Evolutionary conservation across 1,139 yeast species (phyloP).

Genomic region (Diutina neorugosa): DNA sequence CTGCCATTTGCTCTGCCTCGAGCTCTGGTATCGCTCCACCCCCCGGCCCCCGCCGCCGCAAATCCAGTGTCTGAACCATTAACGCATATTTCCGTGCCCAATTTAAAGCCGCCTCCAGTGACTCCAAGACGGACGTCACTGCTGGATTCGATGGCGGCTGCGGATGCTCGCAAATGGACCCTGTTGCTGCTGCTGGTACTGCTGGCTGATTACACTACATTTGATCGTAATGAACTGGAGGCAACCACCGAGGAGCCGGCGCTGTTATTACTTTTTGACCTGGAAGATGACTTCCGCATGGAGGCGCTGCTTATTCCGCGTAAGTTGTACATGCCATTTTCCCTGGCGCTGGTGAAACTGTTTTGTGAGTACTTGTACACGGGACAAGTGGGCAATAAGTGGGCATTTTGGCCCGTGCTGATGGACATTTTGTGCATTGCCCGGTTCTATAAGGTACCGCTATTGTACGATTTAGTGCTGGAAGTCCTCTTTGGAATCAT

Average conservation of each 20-base stretch:
- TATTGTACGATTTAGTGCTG: conserved; percentile 52
- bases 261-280: conserved; percentile 1
- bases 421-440: conserved; percentile 52
- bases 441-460: conserved; percentile 53
- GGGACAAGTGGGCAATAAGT: conserved; percentile 66
- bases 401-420: conserved; percentile 57
- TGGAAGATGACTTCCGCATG: conserved; percentile 15
- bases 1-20: conserved; percentile 36
- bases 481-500: conserved; percentile 61
- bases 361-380: conserved; percentile 64
- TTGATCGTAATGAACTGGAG: conserved; percentile 23
- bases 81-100: not conserved
- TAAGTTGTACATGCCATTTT: conserved; percentile 53
- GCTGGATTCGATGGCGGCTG: not conserved
- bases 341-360: conserved; percentile 48
- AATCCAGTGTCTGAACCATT: not conserved
- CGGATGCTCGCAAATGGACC: not conserved
- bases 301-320: conserved; percentile 60
- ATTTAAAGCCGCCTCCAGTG: not conserved
- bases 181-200: not conserved
- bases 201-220: conserved; percentile 13
- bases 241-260: conserved; percentile 6
- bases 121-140: not conserved
- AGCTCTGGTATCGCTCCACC: conserved; percentile 3
- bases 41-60: not conserved